A percentile compares a stretch with the other conserved stretches of the same genome.
phyloP scores from a whole-genome alignment of 768 basidiomycete genomes.

The Lactarius psammicola region DNA sequence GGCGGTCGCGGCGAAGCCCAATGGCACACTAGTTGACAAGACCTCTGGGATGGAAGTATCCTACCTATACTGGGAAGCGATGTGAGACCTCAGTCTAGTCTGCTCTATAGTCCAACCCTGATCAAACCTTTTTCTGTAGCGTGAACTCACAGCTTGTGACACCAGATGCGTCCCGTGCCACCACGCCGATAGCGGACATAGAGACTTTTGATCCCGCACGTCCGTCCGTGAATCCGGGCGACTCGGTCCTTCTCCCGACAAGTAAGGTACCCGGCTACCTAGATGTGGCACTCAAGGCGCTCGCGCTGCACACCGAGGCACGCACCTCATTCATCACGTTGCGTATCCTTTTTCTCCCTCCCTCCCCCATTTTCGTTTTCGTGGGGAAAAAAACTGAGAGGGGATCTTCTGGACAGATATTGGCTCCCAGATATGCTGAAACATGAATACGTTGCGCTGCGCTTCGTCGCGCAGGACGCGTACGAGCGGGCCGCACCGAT shows the following conservation, averaged over 20 bases:
- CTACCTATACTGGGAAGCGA: conserved; percentile 24
- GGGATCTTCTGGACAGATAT: conserved; percentile 29
- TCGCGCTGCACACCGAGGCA: conserved; percentile 45
- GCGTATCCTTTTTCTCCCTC: conserved; percentile 29
- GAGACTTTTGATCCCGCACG: conserved; percentile 22
- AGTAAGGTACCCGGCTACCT: conserved; percentile 39
- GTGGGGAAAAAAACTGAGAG: not conserved
- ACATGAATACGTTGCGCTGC: conserved; percentile 43
- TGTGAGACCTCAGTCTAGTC: not conserved
- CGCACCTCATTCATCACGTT: conserved; percentile 49
- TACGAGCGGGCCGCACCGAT: conserved; percentile 38
- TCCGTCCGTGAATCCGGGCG: conserved; percentile 6
- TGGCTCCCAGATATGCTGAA: conserved; percentile 46
- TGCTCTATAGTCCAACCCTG: not conserved
- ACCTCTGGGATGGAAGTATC: conserved; percentile 13
- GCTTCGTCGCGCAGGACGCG: conserved; percentile 45
- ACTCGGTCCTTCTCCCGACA: conserved; percentile 33
- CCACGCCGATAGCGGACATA: not conserved
- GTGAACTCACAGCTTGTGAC: not conserved
- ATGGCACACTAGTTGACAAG: conserved; percentile 19
- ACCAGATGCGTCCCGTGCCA: not conserved
- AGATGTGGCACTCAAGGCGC: conserved; percentile 35
- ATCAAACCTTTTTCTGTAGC: conserved; percentile 15
- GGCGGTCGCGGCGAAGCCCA: conserved; percentile 10
- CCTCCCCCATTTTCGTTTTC: too few species aligned